Percentiles rank a stretch among this genome's conserved stretches.
phyloP scores from a whole-genome alignment of 2,329 filamentous ascomycete species.

The Biscogniauxia marginata region DNA sequence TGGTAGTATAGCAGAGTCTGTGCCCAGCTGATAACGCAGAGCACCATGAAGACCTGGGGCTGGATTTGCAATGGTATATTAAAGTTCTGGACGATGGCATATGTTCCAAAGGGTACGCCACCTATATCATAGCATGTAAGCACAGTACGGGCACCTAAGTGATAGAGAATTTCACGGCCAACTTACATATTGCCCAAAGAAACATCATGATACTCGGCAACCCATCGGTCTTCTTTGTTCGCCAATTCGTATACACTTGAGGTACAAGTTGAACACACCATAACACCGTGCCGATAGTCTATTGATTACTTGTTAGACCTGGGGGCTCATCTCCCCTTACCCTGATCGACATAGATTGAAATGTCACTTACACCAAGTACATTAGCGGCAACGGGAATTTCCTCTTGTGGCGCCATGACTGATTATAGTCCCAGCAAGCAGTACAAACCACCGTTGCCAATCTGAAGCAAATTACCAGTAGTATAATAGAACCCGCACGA shows the following conservation, averaged over 20 bases:
- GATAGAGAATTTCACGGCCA: no score
- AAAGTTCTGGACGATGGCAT: conserved; percentile 40
- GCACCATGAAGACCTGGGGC: conserved; percentile 39
- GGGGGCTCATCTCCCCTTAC: background rate
- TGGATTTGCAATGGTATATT: conserved; percentile 45
- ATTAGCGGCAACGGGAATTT: conserved; percentile 36
- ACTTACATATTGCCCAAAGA: conserved; percentile 57
- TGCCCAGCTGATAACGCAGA: conserved; percentile 39
- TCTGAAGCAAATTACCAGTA: no score
- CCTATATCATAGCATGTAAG: conserved; percentile 19
- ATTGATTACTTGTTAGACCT: conserved; percentile 3
- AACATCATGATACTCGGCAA: conserved; percentile 61
- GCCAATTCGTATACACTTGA: conserved; percentile 61
- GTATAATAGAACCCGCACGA: no score
- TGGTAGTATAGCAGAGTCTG: conserved; percentile 38
- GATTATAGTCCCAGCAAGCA: no score
- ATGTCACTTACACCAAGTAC: conserved; percentile 39
- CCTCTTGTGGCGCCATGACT: conserved; percentile 30
- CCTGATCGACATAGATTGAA: background rate
- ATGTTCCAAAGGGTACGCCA: conserved; percentile 42
- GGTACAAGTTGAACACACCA: conserved; percentile 42
- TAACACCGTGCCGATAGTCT: conserved; percentile 35
- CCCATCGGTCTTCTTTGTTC: conserved; percentile 59
- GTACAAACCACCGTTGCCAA: no score
- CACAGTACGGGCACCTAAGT: background rate